These are phyloP conservation scores for Rhododendron kiyosumense DNA, from an alignment of 148 eudicot genomes.

Conservation along the genomic window DNA sequence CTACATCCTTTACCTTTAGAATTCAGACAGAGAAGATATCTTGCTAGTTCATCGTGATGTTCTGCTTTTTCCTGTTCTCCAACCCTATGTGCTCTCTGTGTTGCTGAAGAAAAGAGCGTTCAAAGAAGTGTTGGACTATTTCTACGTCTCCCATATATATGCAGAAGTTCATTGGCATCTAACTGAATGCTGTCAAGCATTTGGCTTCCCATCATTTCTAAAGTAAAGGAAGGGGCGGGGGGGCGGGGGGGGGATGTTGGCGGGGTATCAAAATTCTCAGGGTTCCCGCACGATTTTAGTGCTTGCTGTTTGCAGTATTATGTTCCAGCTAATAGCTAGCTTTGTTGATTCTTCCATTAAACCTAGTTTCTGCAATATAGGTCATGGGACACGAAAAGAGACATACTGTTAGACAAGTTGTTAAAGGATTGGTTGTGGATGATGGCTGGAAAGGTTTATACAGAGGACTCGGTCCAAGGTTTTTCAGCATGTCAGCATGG, in stretches of 20 bases:
- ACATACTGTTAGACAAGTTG: constrained; percentile 65
- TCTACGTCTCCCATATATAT: not conserved
- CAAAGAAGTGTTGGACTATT: not conserved
- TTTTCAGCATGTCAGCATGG: constrained; percentile 99
- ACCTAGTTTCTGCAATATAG: constrained; percentile 27
- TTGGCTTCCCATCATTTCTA: not conserved
- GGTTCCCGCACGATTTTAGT: not conserved
- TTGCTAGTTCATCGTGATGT: not conserved
- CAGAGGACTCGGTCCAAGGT: constrained; percentile 93
- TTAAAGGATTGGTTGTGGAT: constrained; percentile 59
- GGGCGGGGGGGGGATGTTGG: too few species aligned
- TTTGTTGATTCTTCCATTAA: not conserved
- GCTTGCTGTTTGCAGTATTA: not conserved
- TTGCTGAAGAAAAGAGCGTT: not conserved
- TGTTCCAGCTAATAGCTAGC: constrained; percentile 1
- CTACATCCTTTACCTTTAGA: not conserved
- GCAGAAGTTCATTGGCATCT: not conserved
- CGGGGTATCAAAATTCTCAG: not conserved
- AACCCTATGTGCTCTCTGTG: not conserved
- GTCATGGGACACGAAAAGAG: constrained; percentile 63
- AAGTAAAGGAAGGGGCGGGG: not conserved
- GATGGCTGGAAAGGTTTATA: constrained; percentile 96
- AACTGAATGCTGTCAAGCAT: not conserved
- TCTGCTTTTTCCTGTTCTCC: not conserved
- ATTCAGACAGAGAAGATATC: not conserved